phyloP scores from a whole-genome alignment of 306 rosid genomes.

The Mimosa bimucronata region DNA sequence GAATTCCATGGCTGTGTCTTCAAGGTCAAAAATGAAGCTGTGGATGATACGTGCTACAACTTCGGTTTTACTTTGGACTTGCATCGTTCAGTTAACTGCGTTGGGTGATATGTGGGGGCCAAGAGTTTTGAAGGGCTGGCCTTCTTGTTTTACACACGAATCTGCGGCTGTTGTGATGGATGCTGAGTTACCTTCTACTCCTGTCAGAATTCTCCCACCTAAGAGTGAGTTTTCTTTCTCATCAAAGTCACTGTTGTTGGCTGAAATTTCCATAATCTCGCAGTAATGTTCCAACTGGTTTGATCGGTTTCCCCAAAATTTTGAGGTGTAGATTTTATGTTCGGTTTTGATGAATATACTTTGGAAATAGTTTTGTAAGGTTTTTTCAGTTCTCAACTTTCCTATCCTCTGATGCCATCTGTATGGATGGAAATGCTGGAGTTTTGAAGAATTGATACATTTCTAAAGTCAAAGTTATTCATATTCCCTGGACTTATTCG shows the following conservation, averaged over 20 bases:
- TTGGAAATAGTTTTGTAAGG: background rate
- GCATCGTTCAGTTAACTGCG: slow-evolving; percentile 87
- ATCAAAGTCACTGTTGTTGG: background rate
- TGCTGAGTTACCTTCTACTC: slow-evolving; percentile 44
- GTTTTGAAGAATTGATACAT: background rate
- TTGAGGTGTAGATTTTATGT: background rate
- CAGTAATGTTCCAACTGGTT: background rate
- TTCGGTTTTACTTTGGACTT: slow-evolving; percentile 89
- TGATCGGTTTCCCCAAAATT: no score
- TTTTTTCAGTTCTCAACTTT: background rate
- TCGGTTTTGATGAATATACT: slow-evolving; percentile 1
- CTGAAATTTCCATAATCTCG: background rate
- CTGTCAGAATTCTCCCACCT: slow-evolving; percentile 76
- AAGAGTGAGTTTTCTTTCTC: slow-evolving; percentile 63
- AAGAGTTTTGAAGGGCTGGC: slow-evolving; percentile 98
- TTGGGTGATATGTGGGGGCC: slow-evolving; percentile 96
- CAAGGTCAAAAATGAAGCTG: slow-evolving; percentile 81
- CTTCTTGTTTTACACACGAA: slow-evolving; percentile 85
- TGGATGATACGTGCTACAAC: slow-evolving; percentile 95
- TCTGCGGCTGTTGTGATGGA: slow-evolving; percentile 43
- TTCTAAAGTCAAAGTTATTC: background rate
- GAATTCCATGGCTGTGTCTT: slow-evolving; percentile 48
- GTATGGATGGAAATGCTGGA: background rate
- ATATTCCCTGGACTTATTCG: background rate
- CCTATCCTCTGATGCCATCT: background rate